phyloP scores from a whole-genome alignment of 495 filamentous ascomycete genomes.

The Xeromyces bisporus region DNA sequence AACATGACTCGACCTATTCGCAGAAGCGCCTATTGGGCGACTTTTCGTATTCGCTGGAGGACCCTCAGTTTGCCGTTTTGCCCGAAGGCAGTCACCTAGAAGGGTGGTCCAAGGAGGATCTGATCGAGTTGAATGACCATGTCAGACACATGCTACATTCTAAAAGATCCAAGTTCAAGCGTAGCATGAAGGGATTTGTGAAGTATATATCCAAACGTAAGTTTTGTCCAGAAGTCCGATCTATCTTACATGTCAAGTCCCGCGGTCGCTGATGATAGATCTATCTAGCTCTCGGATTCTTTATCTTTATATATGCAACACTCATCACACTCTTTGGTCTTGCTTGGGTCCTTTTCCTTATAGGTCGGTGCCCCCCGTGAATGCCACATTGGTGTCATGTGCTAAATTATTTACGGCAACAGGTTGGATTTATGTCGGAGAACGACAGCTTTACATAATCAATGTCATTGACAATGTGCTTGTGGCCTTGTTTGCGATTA shows the following conservation, averaged over 20 bases:
- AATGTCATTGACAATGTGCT: conserved; percentile 63
- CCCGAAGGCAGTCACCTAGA: conserved; percentile 42
- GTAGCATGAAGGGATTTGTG: conserved; percentile 54
- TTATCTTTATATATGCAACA: conserved; percentile 64
- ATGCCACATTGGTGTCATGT: too few species aligned
- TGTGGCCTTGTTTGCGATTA: conserved; percentile 59
- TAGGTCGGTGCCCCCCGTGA: conserved; percentile 26
- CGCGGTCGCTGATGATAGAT: too few species aligned
- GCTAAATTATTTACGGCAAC: too few species aligned
- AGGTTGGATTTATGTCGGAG: conserved; percentile 70
- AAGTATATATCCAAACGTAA: conserved; percentile 53
- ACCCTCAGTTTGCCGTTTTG: conserved; percentile 28
- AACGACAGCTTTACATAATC: conserved; percentile 47
- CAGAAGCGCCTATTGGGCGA: too few species aligned
- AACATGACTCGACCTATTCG: conserved; percentile 12
- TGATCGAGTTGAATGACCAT: conserved; percentile 58
- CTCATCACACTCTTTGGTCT: conserved; percentile 67
- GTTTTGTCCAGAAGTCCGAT: conserved; percentile 6
- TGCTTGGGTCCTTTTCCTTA: conserved; percentile 71
- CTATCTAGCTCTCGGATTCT: conserved; percentile 53
- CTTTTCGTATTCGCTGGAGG: conserved; percentile 21
- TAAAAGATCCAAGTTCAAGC: conserved; percentile 54
- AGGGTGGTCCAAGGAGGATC: conserved; percentile 53
- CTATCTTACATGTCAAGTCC: conserved; percentile 3
- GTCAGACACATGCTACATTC: conserved; percentile 74